Conservation (phyloP, 2,329 filamentous ascomycete genomes). For the Blastomyces parvus region DNA sequence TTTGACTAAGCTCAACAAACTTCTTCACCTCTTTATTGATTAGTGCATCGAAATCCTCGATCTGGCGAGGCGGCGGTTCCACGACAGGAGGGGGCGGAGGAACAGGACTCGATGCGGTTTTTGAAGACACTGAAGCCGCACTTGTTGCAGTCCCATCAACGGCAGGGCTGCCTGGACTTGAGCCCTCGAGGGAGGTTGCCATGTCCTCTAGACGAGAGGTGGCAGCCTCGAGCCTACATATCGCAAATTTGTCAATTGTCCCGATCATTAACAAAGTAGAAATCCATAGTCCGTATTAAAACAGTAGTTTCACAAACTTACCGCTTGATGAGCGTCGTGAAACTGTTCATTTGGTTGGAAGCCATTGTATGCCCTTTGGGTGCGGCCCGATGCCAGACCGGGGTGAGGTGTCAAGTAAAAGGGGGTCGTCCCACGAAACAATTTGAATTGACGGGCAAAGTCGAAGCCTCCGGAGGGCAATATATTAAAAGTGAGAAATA, state of each 20-base stretch:
- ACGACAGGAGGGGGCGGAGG: constrained; percentile 37
- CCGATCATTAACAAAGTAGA: constrained; percentile 34
- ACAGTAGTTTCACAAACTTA: constrained; percentile 40
- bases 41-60: constrained; percentile 79
- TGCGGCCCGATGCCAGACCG: neutral
- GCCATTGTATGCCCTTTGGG: constrained; percentile 46
- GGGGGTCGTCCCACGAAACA: neutral
- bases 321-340: constrained; percentile 97
- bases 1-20: constrained; percentile 68
- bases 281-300: neutral
- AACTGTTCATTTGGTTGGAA: constrained; percentile 76
- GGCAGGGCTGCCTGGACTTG: constrained; percentile 33
- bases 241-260: constrained; percentile 30
- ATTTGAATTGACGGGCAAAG: neutral
- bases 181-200: constrained; percentile 57
- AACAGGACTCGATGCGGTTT: constrained; percentile 22
- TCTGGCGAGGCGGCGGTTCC: constrained; percentile 60
- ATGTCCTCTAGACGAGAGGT: constrained; percentile 96
- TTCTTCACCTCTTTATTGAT: constrained; percentile 63
- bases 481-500: neutral
- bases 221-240: constrained; percentile 85
- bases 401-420: neutral
- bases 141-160: constrained; percentile 27
- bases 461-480: neutral
- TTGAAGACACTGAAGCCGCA: constrained; percentile 19